Conservation (phyloP, 1,139 yeast species). For the Blastobotrys proliferans region DNA sequence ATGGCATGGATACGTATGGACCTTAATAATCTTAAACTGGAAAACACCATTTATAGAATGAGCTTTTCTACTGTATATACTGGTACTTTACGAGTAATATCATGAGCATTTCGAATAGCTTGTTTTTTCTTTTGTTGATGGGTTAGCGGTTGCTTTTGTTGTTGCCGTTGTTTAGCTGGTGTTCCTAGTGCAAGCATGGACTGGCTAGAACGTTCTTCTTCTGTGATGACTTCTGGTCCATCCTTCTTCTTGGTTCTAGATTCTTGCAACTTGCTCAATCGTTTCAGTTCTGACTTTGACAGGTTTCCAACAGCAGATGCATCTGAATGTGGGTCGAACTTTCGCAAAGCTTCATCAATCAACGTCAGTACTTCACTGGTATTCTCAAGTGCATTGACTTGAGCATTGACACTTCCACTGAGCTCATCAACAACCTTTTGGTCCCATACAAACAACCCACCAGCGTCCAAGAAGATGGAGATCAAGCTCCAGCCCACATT, state of each 20-base stretch:
- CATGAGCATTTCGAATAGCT: conserved; percentile 33
- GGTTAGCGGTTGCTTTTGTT: neutral
- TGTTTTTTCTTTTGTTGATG: conserved; percentile 24
- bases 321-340: conserved; percentile 25
- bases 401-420: conserved; percentile 43
- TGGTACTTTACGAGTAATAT: conserved; percentile 26
- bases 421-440: conserved; percentile 45
- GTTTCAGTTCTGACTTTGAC: conserved; percentile 25
- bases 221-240: conserved; percentile 14
- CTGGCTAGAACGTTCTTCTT: conserved; percentile 11
- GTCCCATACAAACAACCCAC: conserved; percentile 66
- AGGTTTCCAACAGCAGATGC: conserved; percentile 17
- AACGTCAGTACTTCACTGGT: conserved; percentile 55
- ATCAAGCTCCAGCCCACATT: conserved; percentile 58
- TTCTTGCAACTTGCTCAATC: conserved; percentile 23
- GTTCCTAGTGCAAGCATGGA: conserved; percentile 14
- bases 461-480: conserved; percentile 64
- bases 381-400: conserved; percentile 47
- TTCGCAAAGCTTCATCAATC: conserved; percentile 47
- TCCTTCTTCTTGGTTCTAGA: neutral
- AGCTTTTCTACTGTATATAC: conserved; percentile 29
- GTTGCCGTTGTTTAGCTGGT: conserved; percentile 7
- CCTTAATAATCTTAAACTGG: neutral
- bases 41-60: conserved; percentile 18
- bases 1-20: conserved; percentile 17